Evolutionary conservation across 139 green algal genomes (phyloP).

Genomic region (Auxenochlorella pyrenoidosa): DNA sequence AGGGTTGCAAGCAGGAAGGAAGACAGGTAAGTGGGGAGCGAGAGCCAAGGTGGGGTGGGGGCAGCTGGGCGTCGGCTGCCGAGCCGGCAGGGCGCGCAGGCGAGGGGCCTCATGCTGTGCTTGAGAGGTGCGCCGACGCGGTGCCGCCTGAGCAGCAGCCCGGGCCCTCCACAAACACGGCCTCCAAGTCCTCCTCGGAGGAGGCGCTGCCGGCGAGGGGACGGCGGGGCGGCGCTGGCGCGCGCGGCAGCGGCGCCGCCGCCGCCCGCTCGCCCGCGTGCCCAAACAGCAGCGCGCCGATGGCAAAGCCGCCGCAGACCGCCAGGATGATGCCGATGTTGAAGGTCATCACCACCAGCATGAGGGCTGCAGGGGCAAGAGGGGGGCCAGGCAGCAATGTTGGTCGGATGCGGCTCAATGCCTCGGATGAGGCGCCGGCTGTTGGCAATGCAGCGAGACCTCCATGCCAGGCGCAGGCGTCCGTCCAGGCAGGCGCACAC

Average conservation of each 20-base stretch:
- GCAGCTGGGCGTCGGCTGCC: too few species aligned
- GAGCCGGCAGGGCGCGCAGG: too few species aligned
- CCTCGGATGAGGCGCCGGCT: too few species aligned
- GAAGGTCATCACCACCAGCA: conserved; percentile 69
- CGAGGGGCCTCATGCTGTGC: not conserved
- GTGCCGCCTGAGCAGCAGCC: conserved; percentile 19
- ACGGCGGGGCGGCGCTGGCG: too few species aligned
- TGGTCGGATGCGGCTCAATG: too few species aligned
- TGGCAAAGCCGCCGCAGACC: conserved; percentile 46
- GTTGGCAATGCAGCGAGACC: not conserved
- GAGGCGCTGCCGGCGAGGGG: not conserved
- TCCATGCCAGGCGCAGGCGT: too few species aligned
- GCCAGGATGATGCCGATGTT: conserved; percentile 63
- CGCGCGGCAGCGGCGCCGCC: not conserved
- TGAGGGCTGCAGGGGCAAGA: conserved; percentile 23
- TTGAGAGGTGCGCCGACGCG: not conserved
- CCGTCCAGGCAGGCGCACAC: too few species aligned
- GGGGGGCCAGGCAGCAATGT: too few species aligned
- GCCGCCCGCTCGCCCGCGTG: conserved; percentile 25
- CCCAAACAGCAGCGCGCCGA: conserved; percentile 61
- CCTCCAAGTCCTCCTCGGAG: conserved; percentile 4
- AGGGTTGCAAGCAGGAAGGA: too few species aligned
- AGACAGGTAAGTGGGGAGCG: not conserved
- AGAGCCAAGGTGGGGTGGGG: too few species aligned
- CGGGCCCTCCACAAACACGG: conserved; percentile 21